Evolutionary conservation across 805 yeast species (phyloP).

Genomic region (Schwanniomyces occidentalis): DNA sequence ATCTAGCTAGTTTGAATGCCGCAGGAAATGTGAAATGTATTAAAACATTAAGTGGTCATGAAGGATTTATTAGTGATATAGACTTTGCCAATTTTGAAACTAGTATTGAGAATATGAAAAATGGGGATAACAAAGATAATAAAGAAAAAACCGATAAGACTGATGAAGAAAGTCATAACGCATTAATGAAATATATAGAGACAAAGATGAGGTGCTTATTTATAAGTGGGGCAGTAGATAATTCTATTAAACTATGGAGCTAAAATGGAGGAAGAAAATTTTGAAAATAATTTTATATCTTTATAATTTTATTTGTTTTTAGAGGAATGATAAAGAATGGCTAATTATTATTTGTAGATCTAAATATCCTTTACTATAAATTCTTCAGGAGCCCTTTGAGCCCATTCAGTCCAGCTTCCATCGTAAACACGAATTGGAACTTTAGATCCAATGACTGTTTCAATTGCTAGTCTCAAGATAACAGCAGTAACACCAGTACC

Average conservation of each 20-base stretch:
- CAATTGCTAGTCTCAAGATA: slow-evolving; percentile 70
- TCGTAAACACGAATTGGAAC: slow-evolving; percentile 53
- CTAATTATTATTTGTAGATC: background rate
- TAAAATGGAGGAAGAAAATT: slow-evolving; percentile 12
- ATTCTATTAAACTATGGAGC: slow-evolving; percentile 56
- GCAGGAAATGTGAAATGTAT: slow-evolving; percentile 47
- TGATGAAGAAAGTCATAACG: slow-evolving; percentile 22
- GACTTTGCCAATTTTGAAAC: slow-evolving; percentile 48
- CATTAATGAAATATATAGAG: slow-evolving; percentile 33
- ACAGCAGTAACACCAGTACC: slow-evolving; percentile 98
- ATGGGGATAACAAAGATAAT: no score
- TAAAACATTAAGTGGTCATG: slow-evolving; percentile 58
- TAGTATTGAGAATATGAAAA: slow-evolving; percentile 5
- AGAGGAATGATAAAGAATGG: background rate
- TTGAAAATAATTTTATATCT: background rate
- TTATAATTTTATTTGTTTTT: slow-evolving; percentile 1
- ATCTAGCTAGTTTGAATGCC: slow-evolving; percentile 42
- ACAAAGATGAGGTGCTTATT: slow-evolving; percentile 60
- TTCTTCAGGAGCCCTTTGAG: slow-evolving; percentile 63
- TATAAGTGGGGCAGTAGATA: slow-evolving; percentile 65
- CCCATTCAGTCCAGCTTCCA: slow-evolving; percentile 91
- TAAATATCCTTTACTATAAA: slow-evolving; percentile 44
- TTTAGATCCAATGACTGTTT: slow-evolving; percentile 35
- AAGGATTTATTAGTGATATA: slow-evolving; percentile 72
- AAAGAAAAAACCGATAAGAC: slow-evolving; percentile 18